Evolutionary conservation across 306 rosid genomes (phyloP).

Genomic region (Rosa rugosa): DNA sequence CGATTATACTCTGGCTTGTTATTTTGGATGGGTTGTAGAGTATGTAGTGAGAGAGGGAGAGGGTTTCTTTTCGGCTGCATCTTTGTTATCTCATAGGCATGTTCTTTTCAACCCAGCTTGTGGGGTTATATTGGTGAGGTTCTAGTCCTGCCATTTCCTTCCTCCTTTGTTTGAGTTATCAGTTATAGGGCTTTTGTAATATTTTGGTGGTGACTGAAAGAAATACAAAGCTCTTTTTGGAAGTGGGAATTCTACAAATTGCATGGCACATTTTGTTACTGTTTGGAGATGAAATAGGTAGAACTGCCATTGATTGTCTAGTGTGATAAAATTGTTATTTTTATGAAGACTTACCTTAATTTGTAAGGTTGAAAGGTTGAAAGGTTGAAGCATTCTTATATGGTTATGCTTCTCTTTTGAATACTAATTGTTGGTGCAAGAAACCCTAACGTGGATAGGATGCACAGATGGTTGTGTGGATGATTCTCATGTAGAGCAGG

Average conservation of each 20-base stretch:
- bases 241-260: not conserved
- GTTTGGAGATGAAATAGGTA: not conserved
- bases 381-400: not conserved
- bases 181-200: slow-evolving; percentile 43
- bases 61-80: slow-evolving; percentile 35
- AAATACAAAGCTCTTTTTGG: slow-evolving; percentile 40
- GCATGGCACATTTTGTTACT: not conserved
- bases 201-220: slow-evolving; percentile 49
- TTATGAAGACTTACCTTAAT: not conserved
- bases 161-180: slow-evolving; percentile 31
- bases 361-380: no score
- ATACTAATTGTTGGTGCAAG: not conserved
- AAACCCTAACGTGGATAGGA: not conserved
- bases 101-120: slow-evolving; percentile 47
- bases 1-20: slow-evolving; percentile 35
- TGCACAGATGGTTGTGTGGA: not conserved
- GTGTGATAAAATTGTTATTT: not conserved
- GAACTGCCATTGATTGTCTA: not conserved
- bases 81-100: slow-evolving; percentile 42
- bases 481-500: not conserved
- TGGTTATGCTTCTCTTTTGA: not conserved
- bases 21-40: slow-evolving; percentile 49
- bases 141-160: slow-evolving; percentile 34
- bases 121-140: slow-evolving; percentile 29
- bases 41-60: slow-evolving; percentile 46